Conservation (phyloP, 2,329 filamentous ascomycete genomes). For the Exophiala sideris region DNA sequence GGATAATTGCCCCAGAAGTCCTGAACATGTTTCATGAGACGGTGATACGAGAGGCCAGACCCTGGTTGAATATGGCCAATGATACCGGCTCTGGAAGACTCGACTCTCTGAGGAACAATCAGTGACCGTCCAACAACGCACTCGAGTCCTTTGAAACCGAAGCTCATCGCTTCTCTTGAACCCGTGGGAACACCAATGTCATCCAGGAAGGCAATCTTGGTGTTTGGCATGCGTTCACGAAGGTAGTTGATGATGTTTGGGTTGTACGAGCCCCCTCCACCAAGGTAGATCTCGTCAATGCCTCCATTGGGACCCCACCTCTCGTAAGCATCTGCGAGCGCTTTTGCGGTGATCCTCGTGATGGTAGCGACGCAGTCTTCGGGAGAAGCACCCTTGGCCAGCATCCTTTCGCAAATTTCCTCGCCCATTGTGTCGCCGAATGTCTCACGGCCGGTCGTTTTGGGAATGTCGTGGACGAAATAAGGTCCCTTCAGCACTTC, state of each 20-base stretch:
- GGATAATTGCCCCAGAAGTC: constrained; percentile 15
- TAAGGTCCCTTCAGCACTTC: constrained; percentile 51
- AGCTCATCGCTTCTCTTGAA: constrained; percentile 18
- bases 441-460: constrained; percentile 59
- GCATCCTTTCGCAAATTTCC: constrained; percentile 48
- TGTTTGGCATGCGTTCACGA: constrained; percentile 13
- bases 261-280: constrained; percentile 31
- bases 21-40: constrained; percentile 15
- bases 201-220: constrained; percentile 15
- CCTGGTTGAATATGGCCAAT: constrained; percentile 23
- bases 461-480: constrained; percentile 50
- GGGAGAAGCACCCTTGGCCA: constrained; percentile 42
- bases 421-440: constrained; percentile 56
- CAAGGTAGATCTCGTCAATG: constrained; percentile 30
- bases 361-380: constrained; percentile 57
- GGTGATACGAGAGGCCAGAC: constrained; percentile 8
- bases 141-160: constrained; percentile 20
- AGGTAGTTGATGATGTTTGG: constrained; percentile 31
- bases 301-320: constrained; percentile 45
- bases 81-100: constrained; percentile 15
- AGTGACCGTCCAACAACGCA: constrained; percentile 16
- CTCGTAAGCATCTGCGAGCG: constrained; percentile 50
- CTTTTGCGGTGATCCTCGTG: constrained; percentile 57
- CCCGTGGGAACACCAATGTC: constrained; percentile 19
- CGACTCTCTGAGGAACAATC: constrained; percentile 19